Evolutionary conservation across 2,329 filamentous ascomycete species (phyloP), one percentile per base, ranked within the genome.

Genomic region (Chaetomium olivaceum): DNA sequence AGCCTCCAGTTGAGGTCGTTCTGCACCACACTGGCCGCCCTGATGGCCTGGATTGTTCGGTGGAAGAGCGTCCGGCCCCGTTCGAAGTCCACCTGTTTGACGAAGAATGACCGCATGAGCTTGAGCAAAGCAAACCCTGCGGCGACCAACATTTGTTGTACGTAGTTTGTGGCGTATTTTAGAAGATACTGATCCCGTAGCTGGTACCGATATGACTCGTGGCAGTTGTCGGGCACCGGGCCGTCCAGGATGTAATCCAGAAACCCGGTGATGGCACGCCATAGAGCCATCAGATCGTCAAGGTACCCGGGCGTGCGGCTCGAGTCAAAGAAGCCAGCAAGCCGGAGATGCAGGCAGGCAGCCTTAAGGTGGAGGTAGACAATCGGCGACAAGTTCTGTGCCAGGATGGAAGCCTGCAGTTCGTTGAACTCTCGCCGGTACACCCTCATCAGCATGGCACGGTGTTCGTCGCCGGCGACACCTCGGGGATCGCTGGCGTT

Each of bases 71-170:
- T 83, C 27, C 89, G 85, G 14, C 89, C 89, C 6, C 87, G 83
- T 46, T 88, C 83, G 64, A 86, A 87, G 70, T 93, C 89, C 63
- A 91, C 87, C n/a, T 88, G 87, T 70, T 85, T 85, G 50, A 89
- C 84, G 71, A 93, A 93, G 77, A 89, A 89, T 23, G 91, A 92
- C 58, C 89, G 87, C 78, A 93, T 89, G 64, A 94, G 82, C 73
- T 93, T 94, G 67, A 93, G 82, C 57, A 95, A 80, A 1, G 90
- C 88, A 72, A 93, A 93, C 3, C 89, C 88, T 5, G 89, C 90
- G 2, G 91, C 91, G n/a, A 93, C 87, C 64, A 93, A 86, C 89
- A 94, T 93, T 76, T 94, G 91, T 74, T 92, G 88, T 61, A 94
- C 86, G 76, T 93, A 93, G 74, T 90, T 92, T 69, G 86, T 89